These are phyloP conservation scores for Phytophthora ramorum DNA, from an alignment of 352 stramenopile species.

Conservation along the genomic window DNA sequence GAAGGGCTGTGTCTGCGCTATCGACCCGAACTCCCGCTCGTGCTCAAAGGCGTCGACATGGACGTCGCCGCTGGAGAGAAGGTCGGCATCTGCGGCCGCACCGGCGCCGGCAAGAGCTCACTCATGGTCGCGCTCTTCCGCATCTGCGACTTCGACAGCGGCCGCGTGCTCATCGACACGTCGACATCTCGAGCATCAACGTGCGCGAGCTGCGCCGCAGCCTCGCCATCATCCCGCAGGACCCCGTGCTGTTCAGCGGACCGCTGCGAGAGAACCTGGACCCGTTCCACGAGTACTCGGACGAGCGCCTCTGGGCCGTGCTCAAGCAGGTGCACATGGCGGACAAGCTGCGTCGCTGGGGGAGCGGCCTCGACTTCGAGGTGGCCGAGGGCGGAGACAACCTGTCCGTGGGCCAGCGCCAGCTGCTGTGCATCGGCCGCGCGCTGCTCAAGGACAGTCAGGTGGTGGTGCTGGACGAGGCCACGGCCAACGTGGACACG, in stretches of 20 bases:
- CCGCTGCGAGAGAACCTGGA: constrained; percentile 91
- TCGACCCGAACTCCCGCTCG: constrained; percentile 46
- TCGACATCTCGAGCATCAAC: constrained; percentile 67
- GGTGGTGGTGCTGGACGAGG: constrained; percentile 6
- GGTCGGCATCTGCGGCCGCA: constrained; percentile 70
- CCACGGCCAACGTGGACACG: constrained; percentile 8
- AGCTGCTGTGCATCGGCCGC: constrained; percentile 94
- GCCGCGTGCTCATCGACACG: constrained; percentile 45
- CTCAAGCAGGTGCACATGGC: constrained; percentile 59
- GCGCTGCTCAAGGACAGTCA: constrained; percentile 26
- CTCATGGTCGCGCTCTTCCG: constrained; percentile 53
- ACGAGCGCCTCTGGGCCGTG: constrained; percentile 66
- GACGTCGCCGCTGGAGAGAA: constrained; percentile 49
- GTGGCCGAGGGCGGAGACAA: constrained; percentile 87
- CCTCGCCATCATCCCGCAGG: constrained; percentile 67
- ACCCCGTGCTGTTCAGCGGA: constrained; percentile 92
- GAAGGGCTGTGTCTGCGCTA: constrained; percentile 36
- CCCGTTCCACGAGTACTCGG: constrained; percentile 80
- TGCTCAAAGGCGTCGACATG: constrained; percentile 44
- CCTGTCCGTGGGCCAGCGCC: constrained; percentile 66
- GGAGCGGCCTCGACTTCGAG: constrained; percentile 21
- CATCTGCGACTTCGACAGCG: constrained; percentile 52
- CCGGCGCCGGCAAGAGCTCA: constrained; percentile 51
- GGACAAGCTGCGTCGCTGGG: constrained; percentile 70
- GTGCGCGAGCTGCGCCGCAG: constrained; percentile 43